phyloP scores from a whole-genome alignment of 805 yeast species.

The Suhomyces faveliae region DNA sequence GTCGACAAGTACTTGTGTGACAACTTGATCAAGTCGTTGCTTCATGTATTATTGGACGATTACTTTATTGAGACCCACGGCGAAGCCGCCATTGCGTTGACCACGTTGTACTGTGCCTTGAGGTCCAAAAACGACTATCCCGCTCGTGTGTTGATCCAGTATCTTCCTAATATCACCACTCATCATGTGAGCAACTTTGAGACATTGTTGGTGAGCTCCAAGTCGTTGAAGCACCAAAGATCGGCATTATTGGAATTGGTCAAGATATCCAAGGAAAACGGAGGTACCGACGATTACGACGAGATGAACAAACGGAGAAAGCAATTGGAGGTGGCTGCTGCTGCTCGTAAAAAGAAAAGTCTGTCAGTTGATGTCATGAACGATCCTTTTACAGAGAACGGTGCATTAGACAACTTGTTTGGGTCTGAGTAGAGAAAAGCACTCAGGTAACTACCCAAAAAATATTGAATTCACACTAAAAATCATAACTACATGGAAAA shows the following conservation, averaged over 20 bases:
- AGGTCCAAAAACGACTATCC: constrained; percentile 70
- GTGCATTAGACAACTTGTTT: constrained; percentile 60
- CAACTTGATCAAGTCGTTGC: constrained; percentile 65
- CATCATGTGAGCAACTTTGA: constrained; percentile 66
- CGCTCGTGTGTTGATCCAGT: constrained; percentile 53
- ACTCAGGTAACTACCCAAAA: too few relatives aligned
- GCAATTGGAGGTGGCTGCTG: constrained; percentile 51
- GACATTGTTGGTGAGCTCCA: constrained; percentile 57
- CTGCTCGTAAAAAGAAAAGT: constrained; percentile 47
- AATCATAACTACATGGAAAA: too few relatives aligned
- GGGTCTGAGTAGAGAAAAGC: too few relatives aligned
- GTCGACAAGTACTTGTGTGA: constrained; percentile 71
- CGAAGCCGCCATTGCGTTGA: constrained; percentile 88
- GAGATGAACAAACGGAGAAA: constrained; percentile 50
- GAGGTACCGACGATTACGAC: constrained; percentile 31
- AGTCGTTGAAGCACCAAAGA: constrained; percentile 74
- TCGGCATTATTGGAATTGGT: constrained; percentile 75
- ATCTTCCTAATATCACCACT: constrained; percentile 53
- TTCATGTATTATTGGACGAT: constrained; percentile 66
- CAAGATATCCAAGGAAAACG: constrained; percentile 53
- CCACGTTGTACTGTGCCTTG: constrained; percentile 72
- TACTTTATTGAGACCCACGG: constrained; percentile 83
- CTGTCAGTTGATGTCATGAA: constrained; percentile 54
- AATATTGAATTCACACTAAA: too few relatives aligned
- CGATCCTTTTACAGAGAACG: constrained; percentile 70